These are phyloP conservation scores for Sporothrix curviconia DNA, from an alignment of 2,329 filamentous ascomycete genomes.

Conservation along the genomic window DNA sequence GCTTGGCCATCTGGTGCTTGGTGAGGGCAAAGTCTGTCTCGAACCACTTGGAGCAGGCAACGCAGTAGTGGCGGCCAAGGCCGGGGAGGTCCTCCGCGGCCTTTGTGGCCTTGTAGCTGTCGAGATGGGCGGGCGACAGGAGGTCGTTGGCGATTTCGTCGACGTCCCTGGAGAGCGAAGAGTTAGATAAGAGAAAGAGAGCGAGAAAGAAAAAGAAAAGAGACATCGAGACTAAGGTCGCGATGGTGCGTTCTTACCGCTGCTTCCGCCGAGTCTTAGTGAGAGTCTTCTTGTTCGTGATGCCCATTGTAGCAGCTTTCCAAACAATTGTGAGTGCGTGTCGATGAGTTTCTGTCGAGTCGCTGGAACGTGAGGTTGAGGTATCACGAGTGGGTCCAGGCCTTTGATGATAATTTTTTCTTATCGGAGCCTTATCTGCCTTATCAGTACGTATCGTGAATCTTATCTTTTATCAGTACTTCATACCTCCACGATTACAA, in stretches of 20 bases:
- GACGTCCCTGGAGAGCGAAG: slow-evolving; percentile 59
- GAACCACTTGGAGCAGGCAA: slow-evolving; percentile 94
- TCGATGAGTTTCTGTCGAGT: no score
- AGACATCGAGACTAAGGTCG: no score
- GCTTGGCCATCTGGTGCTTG: slow-evolving; percentile 77
- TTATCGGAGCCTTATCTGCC: background rate
- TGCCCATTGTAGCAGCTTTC: slow-evolving; percentile 67
- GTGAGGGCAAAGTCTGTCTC: slow-evolving; percentile 73
- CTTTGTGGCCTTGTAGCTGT: slow-evolving; percentile 71
- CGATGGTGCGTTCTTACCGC: slow-evolving; percentile 47
- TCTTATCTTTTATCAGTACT: no score
- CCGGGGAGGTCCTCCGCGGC: slow-evolving; percentile 80
- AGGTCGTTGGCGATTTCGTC: slow-evolving; percentile 89
- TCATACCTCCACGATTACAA: background rate
- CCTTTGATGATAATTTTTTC: slow-evolving; percentile 9
- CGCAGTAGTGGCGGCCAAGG: slow-evolving; percentile 79
- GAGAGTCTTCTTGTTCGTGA: slow-evolving; percentile 58
- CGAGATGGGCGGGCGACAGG: slow-evolving; percentile 68
- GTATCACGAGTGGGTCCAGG: no score
- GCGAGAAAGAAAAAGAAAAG: background rate
- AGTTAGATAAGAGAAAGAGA: background rate
- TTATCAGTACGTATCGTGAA: no score
- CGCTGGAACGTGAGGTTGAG: no score
- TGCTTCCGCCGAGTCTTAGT: slow-evolving; percentile 69
- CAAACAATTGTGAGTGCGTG: no score